Evolutionary conservation across 495 filamentous ascomycete genomes (phyloP).

Genomic region (Neurospora sp.): DNA sequence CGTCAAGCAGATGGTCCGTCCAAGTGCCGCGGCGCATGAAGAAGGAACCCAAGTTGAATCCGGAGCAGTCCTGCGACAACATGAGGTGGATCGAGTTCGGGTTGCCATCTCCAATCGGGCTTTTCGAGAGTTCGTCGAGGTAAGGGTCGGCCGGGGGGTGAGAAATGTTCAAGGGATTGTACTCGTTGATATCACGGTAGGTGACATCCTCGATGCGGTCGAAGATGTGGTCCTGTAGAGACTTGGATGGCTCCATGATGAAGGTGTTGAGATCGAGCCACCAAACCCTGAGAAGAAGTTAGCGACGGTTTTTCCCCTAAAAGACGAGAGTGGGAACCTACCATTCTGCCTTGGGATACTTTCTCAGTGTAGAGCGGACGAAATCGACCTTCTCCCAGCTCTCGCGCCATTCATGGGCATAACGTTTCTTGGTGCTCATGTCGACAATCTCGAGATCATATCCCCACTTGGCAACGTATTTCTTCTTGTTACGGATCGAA

Average conservation of each 20-base stretch:
- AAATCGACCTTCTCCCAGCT: conserved; percentile 99
- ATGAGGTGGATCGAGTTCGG: conserved; percentile 72
- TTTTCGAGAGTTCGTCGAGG: conserved; percentile 62
- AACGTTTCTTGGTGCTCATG: conserved; percentile 96
- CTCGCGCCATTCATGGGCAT: conserved; percentile 98
- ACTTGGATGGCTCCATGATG: conserved; percentile 92
- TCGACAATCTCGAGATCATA: conserved; percentile 95
- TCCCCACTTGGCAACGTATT: conserved; percentile 80
- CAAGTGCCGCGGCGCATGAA: conserved; percentile 75
- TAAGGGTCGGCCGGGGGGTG: conserved; percentile 65
- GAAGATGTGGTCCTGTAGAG: conserved; percentile 85
- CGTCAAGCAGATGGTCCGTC: conserved; percentile 85
- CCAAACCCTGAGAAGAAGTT: conserved; percentile 68
- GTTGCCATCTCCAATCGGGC: conserved; percentile 64
- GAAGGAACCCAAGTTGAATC: conserved; percentile 96
- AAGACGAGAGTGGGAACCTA: conserved; percentile 30
- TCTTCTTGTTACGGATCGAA: conserved; percentile 87
- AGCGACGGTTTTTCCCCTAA: conserved; percentile 7
- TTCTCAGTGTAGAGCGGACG: conserved; percentile 80
- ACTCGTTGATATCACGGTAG: conserved; percentile 93
- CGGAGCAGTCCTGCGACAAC: conserved; percentile 86
- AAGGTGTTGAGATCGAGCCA: conserved; percentile 98
- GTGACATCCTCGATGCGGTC: conserved; percentile 60
- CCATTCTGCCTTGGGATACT: conserved; percentile 96
- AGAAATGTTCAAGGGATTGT: conserved; percentile 89